Percentiles rank a stretch among this genome's conserved stretches.
Evolutionary conservation across 768 basidiomycete genomes (phyloP).

Genomic region (Cantharellus cinnabarinus): DNA sequence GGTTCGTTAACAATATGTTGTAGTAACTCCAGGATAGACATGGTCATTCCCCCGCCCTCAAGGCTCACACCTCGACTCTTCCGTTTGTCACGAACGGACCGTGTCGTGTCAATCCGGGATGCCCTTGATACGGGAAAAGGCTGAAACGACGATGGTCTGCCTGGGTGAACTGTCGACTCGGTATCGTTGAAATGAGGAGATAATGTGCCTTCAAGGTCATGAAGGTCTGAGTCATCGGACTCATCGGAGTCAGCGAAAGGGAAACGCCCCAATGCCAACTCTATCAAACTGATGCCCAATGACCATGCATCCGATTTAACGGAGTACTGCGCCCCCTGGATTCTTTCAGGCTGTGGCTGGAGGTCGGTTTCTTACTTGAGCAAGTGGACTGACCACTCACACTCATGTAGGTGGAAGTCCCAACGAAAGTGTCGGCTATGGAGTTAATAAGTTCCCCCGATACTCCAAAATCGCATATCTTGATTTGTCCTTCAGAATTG

Average conservation of each 20-base stretch:
- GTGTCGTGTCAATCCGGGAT: slow-evolving; percentile 19
- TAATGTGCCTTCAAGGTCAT: slow-evolving; percentile 48
- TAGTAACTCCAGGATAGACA: slow-evolving; percentile 90
- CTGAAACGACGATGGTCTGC: neutral
- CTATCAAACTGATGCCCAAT: slow-evolving; percentile 87
- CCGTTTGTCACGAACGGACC: slow-evolving; percentile 41
- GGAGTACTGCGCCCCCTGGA: slow-evolving; percentile 94
- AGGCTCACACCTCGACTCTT: slow-evolving; percentile 85
- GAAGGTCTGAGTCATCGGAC: slow-evolving; percentile 31
- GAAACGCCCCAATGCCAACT: slow-evolving; percentile 91
- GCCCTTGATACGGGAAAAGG: slow-evolving; percentile 7
- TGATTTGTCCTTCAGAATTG: slow-evolving; percentile 89
- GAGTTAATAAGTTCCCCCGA: slow-evolving; percentile 98
- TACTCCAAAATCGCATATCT: slow-evolving; percentile 98
- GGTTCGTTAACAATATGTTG: slow-evolving; percentile 99
- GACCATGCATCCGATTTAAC: slow-evolving; percentile 99
- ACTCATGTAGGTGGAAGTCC: slow-evolving; percentile 98
- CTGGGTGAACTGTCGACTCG: neutral
- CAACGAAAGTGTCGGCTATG: slow-evolving; percentile 97
- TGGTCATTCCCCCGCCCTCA: slow-evolving; percentile 90
- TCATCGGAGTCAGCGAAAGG: slow-evolving; percentile 78
- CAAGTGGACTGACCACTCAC: slow-evolving; percentile 24
- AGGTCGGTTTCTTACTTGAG: neutral
- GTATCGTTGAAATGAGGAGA: slow-evolving; percentile 29
- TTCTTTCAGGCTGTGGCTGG: slow-evolving; percentile 71